Percentiles rank a stretch among this genome's conserved stretches.
Evolutionary conservation across 2,329 filamentous ascomycete species (phyloP).

Genomic region (Fragosphaeria purpurea): DNA sequence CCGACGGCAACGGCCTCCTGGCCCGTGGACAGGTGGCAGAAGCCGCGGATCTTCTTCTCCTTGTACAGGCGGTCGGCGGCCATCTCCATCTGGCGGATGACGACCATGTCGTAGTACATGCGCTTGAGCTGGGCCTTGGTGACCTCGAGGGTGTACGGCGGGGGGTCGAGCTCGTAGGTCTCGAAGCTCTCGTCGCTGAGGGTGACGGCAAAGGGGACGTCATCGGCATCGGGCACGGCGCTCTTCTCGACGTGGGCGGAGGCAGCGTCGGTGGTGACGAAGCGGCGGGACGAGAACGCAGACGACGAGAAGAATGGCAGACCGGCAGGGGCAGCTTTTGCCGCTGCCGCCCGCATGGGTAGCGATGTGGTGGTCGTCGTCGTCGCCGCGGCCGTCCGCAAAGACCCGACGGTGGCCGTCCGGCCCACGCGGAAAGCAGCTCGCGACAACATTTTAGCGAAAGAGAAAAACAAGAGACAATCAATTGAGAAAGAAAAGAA

Average conservation of each 20-base stretch:
- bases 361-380: conserved; percentile 19
- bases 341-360: conserved; percentile 5
- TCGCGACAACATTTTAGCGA: conserved; percentile 55
- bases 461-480: background rate
- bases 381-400: conserved; percentile 3
- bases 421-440: conserved; percentile 54
- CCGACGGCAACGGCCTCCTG: conserved; percentile 96
- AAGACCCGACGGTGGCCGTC: conserved; percentile 1
- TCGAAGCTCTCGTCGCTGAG: conserved; percentile 99
- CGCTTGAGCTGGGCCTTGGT: conserved; percentile 98
- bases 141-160: conserved; percentile 80
- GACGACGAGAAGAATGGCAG: conserved; percentile 34
- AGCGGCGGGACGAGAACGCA: conserved; percentile 44
- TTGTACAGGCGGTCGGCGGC: conserved; percentile 98
- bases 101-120: conserved; percentile 98
- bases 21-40: conserved; percentile 96
- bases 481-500: conserved; percentile 3
- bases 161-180: conserved; percentile 97
- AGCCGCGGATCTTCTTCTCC: conserved; percentile 99
- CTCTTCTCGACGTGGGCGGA: conserved; percentile 79
- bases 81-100: conserved; percentile 97
- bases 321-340: background rate
- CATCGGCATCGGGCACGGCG: conserved; percentile 68
- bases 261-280: conserved; percentile 91
- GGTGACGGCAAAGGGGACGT: conserved; percentile 82